Base-by-base conservation (phyloP, 805 yeast genomes). In the Maudiozyma turicensis region DNA sequence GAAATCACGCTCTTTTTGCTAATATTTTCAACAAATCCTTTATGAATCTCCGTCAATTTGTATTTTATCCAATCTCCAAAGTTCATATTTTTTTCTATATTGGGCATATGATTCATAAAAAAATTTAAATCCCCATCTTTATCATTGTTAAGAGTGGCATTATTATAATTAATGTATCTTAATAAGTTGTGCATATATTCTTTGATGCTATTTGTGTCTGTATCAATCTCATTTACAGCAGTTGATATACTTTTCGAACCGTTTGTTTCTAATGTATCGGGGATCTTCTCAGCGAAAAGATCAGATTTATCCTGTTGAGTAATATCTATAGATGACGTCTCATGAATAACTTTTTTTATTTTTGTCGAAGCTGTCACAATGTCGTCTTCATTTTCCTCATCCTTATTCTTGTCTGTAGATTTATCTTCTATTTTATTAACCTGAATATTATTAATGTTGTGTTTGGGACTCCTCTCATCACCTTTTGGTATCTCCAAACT, bases 91-190 rank as follows among this genome's bases (percentile, higher is more conserved):
- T 85, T 70, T 58, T 85, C 89, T 29, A 76, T 76, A 32, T 75
- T 79, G 0, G 91, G 90, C 78, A 85, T 80, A 41, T 78, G 79
- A 1, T 80, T 72, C 6, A 84, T 78, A 57, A 84, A 84, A 45
- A 71, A 71, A 0, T 86, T 77, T 26, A 85, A 64, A 31, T 75
- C 75, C 1, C 91, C 89, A 50, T 82, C 86, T 40, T 70, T 61
- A 59, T 85, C 95, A 52, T 82, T 79, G 53, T 51, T 46, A 20
- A 65, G 45, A 3, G 60, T 51, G 3, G 66, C 60, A 46, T 58
- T 60, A 40, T 60, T 52, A 6, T 48, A 34, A 41, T 62, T 58
- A 8, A 64, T 62, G 46, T 65, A 64, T 14, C 42, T 50, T 15
- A 61, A 48, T 28, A 65, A 51, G 33, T 56, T 54, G 40, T 58